Conservation (phyloP, 208 protist species). For the Phytomonas sp. region DNA sequence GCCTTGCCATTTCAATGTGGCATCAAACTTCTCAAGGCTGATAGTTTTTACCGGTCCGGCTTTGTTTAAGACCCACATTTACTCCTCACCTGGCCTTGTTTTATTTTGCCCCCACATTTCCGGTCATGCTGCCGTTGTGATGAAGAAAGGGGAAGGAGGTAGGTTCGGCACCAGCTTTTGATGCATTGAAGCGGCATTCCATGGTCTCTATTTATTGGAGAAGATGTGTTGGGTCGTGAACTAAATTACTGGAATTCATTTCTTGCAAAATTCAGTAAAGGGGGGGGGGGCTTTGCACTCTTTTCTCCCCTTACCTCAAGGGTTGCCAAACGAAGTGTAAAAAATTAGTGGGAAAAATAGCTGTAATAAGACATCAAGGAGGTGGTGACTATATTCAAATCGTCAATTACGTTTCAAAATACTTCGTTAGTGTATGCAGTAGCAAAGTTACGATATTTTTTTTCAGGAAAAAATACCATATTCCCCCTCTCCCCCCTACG, state of each 20-base stretch:
- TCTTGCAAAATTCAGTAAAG: background rate
- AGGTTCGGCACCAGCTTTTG: background rate
- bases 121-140: background rate
- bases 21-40: no score
- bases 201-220: background rate
- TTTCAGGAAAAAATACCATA: conserved; percentile 3
- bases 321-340: background rate
- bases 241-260: background rate
- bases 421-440: background rate
- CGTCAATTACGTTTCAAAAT: background rate
- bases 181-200: background rate
- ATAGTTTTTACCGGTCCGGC: no score
- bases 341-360: background rate
- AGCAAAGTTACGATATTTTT: conserved; percentile 1
- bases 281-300: background rate
- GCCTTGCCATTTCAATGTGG: no score
- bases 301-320: background rate
- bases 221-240: background rate
- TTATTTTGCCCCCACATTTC: no score
- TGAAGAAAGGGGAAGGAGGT: background rate
- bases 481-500: background rate
- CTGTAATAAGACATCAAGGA: background rate
- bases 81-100: background rate
- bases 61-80: background rate
- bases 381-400: background rate